Evolutionary conservation across 73 alveolate species (phyloP).

Genomic region (Tetrahymena borealis): DNA sequence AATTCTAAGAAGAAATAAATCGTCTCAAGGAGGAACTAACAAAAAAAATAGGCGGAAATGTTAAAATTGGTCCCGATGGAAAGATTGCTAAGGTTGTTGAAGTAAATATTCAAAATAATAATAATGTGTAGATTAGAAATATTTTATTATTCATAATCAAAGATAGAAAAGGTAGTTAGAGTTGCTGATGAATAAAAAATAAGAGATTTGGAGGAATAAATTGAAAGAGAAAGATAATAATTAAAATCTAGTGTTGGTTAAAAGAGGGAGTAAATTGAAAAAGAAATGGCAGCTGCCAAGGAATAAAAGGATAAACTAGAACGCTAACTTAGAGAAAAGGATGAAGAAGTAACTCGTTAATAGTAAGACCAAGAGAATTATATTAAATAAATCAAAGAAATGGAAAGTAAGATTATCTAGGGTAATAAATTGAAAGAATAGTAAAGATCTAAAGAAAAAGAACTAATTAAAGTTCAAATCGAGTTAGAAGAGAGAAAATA

Average conservation of each 20-base stretch:
- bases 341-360: slow-evolving; percentile 72
- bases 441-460: slow-evolving; percentile 85
- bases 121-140: not conserved
- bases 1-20: slow-evolving; percentile 91
- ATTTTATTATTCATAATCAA: not conserved
- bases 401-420: slow-evolving; percentile 77
- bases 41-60: slow-evolving; percentile 70
- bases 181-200: slow-evolving; percentile 67
- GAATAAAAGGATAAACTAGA: slow-evolving; percentile 43
- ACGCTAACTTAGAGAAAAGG: slow-evolving; percentile 50
- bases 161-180: slow-evolving; percentile 55
- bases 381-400: slow-evolving; percentile 76
- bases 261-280: slow-evolving; percentile 34
- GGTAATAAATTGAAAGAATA: slow-evolving; percentile 89
- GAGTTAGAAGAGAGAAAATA: slow-evolving; percentile 76
- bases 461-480: slow-evolving; percentile 69
- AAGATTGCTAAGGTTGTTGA: slow-evolving; percentile 27
- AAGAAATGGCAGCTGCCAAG: not conserved
- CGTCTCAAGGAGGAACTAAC: slow-evolving; percentile 79
- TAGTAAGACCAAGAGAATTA: slow-evolving; percentile 76
- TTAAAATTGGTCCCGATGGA: slow-evolving; percentile 50
- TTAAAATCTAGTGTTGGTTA: not conserved
- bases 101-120: not conserved
- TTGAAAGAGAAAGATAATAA: slow-evolving; percentile 21
- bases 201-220: slow-evolving; percentile 55